These are phyloP conservation scores for Fusarium dlaminii DNA, from an alignment of 2,329 filamentous ascomycete genomes.

Conservation along the genomic window DNA sequence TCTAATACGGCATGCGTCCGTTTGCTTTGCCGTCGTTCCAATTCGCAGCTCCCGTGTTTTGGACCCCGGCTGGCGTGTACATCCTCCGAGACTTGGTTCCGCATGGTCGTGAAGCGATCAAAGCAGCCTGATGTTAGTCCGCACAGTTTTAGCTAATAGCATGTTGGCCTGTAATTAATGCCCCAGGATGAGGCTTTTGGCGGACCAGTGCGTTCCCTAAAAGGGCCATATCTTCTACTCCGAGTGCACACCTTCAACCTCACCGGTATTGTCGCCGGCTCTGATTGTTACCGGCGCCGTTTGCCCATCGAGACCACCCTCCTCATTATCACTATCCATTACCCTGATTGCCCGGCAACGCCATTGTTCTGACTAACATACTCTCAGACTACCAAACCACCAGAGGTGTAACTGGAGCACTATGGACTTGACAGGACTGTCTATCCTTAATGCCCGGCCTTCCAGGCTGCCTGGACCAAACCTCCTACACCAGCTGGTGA, in stretches of 20 bases:
- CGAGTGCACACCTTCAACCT: constrained; percentile 18
- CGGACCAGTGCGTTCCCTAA: constrained; percentile 38
- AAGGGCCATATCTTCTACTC: constrained; percentile 38
- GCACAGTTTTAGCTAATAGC: constrained; percentile 41
- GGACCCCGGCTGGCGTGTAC: constrained; percentile 25
- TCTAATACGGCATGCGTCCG: constrained; percentile 34
- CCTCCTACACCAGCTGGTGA: constrained; percentile 69
- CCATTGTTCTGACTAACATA: neutral
- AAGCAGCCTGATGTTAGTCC: constrained; percentile 43
- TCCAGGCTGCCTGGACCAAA: constrained; percentile 53
- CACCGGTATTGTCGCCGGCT: constrained; percentile 9
- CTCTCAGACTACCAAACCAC: neutral
- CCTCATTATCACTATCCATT: constrained; percentile 1
- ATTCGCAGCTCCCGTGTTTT: constrained; percentile 37
- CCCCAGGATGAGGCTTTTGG: constrained; percentile 37
- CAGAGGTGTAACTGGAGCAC: constrained; percentile 1
- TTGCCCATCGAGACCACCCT: constrained; percentile 23
- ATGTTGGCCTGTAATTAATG: constrained; percentile 34
- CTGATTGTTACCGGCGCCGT: constrained; percentile 10
- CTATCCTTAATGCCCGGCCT: constrained; percentile 58
- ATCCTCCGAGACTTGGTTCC: constrained; percentile 34
- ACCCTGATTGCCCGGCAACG: constrained; percentile 1
- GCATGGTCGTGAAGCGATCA: constrained; percentile 36
- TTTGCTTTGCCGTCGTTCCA: constrained; percentile 34
- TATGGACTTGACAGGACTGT: constrained; percentile 48